Evolutionary conservation across 108 stramenopile genomes (phyloP), one percentile per base, ranked within the genome.

Genomic region (Aurantiochytrium sp.): DNA sequence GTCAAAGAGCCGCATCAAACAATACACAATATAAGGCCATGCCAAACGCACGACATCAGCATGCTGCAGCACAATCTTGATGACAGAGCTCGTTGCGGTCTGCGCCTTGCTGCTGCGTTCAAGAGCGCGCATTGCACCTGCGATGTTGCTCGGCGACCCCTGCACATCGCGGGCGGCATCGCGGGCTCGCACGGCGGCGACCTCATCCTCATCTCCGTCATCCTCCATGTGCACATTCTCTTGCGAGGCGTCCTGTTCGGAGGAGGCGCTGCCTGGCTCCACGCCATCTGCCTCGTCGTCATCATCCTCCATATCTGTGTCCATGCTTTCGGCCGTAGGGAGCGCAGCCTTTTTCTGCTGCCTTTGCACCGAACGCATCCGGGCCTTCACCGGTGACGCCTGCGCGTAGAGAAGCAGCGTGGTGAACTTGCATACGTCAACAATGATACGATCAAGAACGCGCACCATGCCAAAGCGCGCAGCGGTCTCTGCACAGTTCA

Each of bases 361-460:
- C 14, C 55, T 8, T 16, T 57, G 55, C 14, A 57, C 16, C 55
- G 16, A 14, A 16, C 55, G 55, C 55, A 57, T 57, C 55, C 55
- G 55, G 14, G 8, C 16, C 14, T 57, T 57, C 55, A 57, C 55
- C 14, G 55, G 55, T 16, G 64, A 69, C 35, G 64, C 64, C 42
- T 69, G 49, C 25, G 49, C 76, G 28, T 83, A 83, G 10, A 53
- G 51, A 25, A 83, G 45, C 45, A 83, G 51, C 25, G 45, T 83
- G 45, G 76, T 83, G 51, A 47, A 83, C 76, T 83, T 83, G 76
- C 76, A 83, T 43, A 83, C 51, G 76, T 83, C 76, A 0, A 83
- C 76, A 16, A 53, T 53, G n/a, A 83, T 53, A 18, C 76, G 45
- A 35, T 83, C 76, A 21, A 83, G 76, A 2, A 83, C 76, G 5